A percentile compares a stretch with the other conserved stretches of the same genome.
Conservation (phyloP, 371 early-diverging fungal species). For the Lichtheimia ramosa region DNA sequence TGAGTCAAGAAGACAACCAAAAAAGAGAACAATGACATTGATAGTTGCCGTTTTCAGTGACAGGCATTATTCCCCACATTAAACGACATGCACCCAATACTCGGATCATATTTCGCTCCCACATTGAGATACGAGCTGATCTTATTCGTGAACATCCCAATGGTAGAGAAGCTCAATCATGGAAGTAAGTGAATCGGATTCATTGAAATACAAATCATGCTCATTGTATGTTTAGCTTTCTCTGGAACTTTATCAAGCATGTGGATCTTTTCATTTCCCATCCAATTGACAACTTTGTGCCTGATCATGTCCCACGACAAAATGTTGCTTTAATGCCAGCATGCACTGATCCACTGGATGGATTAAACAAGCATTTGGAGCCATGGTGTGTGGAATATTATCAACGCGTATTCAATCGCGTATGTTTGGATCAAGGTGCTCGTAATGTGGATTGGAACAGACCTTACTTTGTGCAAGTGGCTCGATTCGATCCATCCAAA, state of each 20-base stretch:
- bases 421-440: slow-evolving; percentile 70
- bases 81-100: slow-evolving; percentile 65
- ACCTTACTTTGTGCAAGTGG: slow-evolving; percentile 85
- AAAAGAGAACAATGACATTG: neutral
- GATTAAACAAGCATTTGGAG: slow-evolving; percentile 69
- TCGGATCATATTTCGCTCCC: slow-evolving; percentile 80
- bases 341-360: slow-evolving; percentile 74
- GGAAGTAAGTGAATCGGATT: slow-evolving; percentile 41
- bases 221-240: slow-evolving; percentile 37
- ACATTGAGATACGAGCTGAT: slow-evolving; percentile 82
- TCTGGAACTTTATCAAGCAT: slow-evolving; percentile 72
- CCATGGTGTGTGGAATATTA: slow-evolving; percentile 61
- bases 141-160: slow-evolving; percentile 51
- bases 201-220: neutral
- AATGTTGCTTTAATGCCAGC: slow-evolving; percentile 76
- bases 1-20: slow-evolving; percentile 18
- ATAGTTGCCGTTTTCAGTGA: slow-evolving; percentile 32
- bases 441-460: slow-evolving; percentile 59
- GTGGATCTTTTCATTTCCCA: slow-evolving; percentile 81
- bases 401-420: slow-evolving; percentile 74
- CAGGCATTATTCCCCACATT: slow-evolving; percentile 77
- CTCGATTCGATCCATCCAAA: slow-evolving; percentile 89
- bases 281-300: slow-evolving; percentile 75
- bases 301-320: slow-evolving; percentile 65
- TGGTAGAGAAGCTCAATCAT: slow-evolving; percentile 62